A percentile compares a stretch with the other conserved stretches of the same genome.
phyloP scores from a whole-genome alignment of 495 filamentous ascomycete genomes.

The Durotheca rogersii region DNA sequence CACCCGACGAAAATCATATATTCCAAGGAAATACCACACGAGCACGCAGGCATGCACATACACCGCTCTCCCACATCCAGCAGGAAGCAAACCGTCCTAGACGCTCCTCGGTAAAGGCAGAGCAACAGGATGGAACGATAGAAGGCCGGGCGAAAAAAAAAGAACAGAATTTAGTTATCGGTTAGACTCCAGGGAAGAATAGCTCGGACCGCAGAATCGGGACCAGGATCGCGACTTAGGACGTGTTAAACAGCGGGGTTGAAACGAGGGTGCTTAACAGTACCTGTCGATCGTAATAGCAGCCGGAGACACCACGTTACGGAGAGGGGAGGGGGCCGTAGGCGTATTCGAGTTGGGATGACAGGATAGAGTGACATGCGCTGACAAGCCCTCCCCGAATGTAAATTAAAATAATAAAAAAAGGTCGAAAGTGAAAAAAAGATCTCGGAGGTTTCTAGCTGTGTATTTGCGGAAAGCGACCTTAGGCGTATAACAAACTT shows the following conservation, averaged over 20 bases:
- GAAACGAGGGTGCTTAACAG: conserved; percentile 30
- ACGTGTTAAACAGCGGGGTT: conserved; percentile 31
- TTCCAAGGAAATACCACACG: not conserved
- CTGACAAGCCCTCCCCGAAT: too few species aligned
- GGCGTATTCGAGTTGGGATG: not conserved
- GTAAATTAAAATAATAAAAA: too few species aligned
- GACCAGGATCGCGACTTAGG: conserved; percentile 24
- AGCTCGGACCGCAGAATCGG: conserved; percentile 29
- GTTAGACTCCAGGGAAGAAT: conserved; percentile 17
- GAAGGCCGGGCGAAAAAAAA: conserved; percentile 2
- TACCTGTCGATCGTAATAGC: conserved; percentile 34
- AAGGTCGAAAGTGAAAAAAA: too few species aligned
- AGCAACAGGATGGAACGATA: conserved; percentile 7
- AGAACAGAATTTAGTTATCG: conserved; percentile 6
- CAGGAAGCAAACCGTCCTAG: not conserved
- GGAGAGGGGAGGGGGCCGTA: conserved; percentile 5
- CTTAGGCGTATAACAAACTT: too few species aligned
- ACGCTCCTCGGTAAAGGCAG: too few species aligned
- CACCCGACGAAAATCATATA: not conserved
- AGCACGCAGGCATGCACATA: not conserved
- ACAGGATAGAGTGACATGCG: conserved; percentile 17
- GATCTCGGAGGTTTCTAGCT: too few species aligned
- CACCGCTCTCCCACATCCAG: not conserved
- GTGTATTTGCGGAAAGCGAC: too few species aligned
- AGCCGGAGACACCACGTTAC: conserved; percentile 11